Evolutionary conservation across 148 eudicot species (phyloP).

Genomic region (Rhododendron kiyosumense): DNA sequence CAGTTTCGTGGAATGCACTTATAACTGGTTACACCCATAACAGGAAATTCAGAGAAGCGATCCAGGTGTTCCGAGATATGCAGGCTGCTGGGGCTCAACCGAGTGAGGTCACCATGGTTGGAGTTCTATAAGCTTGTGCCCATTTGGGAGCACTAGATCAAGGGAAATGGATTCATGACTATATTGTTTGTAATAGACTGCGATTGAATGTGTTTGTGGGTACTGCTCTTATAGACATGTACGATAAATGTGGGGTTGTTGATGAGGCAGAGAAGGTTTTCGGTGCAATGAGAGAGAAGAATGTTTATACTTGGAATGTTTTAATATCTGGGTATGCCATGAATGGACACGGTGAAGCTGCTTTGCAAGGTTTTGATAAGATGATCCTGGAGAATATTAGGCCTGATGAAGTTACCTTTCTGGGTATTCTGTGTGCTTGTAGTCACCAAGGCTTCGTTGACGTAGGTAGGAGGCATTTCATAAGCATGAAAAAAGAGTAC

Average conservation of each 20-base stretch:
- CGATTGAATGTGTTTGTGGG: constrained; percentile 21
- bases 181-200: background rate
- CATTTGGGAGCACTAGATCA: constrained; percentile 3
- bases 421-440: constrained; percentile 40
- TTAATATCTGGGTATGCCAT: constrained; percentile 1
- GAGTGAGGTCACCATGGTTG: constrained; percentile 5
- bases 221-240: constrained; percentile 5
- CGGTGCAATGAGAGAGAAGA: constrained; percentile 1
- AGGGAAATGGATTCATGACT: constrained; percentile 3
- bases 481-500: constrained; percentile 27
- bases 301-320: constrained; percentile 7
- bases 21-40: constrained; percentile 4
- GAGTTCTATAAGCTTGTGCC: constrained; percentile 5
- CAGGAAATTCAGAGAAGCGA: background rate
- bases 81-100: background rate
- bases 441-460: constrained; percentile 26
- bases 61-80: background rate
- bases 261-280: constrained; percentile 4
- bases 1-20: constrained; percentile 5
- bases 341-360: constrained; percentile 6
- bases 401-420: constrained; percentile 31
- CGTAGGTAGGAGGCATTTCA: constrained; percentile 27
- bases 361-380: background rate
- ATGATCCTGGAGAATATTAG: constrained; percentile 4
- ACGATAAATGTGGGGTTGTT: background rate